Evolutionary conservation across 2,329 filamentous ascomycete genomes (phyloP), one percentile per base, ranked within the genome.

Genomic region (Neofusicoccum cordaticola): DNA sequence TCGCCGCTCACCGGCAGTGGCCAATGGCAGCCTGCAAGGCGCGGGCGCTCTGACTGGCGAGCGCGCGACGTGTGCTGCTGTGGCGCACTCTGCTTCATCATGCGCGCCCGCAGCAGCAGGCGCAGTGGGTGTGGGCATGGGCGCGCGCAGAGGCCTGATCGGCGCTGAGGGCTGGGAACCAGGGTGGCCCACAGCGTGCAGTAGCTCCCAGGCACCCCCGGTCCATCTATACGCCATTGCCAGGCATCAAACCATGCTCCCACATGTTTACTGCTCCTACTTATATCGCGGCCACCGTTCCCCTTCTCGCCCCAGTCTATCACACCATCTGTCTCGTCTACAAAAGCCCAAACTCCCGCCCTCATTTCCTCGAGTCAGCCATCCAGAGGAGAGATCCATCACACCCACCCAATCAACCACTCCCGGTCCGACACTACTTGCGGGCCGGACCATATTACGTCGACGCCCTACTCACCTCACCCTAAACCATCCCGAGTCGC

Each of bases 221-320:
- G 56, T 58, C 56, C 5, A 22, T 37, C 56, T 58, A 17, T 58
- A 47, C 41, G 56, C 51, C 56, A 58, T 58, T 27, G 27, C 27
- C 56, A 58, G 56, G 56, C 56, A 58, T 58, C 56, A n/a, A 58
- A 27, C 56, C 53, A 57, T 57, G 53, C 51, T 53, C 35, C 19
- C 27, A 44, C 56, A 35, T 37, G 56, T 39, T 34, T 52, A 52
- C 34, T 35, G 31, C 56, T 47, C 27, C 56, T 58, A 58, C 56
- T 45, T 58, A 58, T 58, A 58, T 58, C 41, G 11, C 56, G 31
- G 52, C 35, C 52, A 35, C 42, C 42, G 15, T 44, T 42, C 27
- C 41, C 19, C 27, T 19, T 47, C 42, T 35, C 15, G 17, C 42
- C 19, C 17, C 56, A 45, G 11, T 35, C 56, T 47, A 58, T 47